phyloP scores from a whole-genome alignment of 257 asterid species.

The Solanum corneliomulleri region DNA sequence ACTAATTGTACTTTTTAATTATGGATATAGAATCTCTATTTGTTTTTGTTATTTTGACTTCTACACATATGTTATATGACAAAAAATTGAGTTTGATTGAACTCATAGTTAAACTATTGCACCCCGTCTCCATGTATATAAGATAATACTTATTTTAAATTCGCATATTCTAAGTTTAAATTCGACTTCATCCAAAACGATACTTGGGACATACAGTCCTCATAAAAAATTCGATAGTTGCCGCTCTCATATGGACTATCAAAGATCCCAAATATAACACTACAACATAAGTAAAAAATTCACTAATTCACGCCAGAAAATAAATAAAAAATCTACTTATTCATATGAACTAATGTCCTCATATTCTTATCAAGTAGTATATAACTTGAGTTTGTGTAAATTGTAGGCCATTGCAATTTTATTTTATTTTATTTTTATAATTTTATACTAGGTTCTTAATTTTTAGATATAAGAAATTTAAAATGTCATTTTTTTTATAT shows the following conservation, averaged over 20 bases:
- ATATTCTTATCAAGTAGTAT: no score
- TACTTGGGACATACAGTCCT: no score
- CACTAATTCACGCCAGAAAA: no score
- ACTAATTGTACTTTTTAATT: neutral
- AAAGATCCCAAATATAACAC: neutral
- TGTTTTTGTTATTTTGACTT: neutral
- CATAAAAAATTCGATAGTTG: neutral
- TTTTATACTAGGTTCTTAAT: no score
- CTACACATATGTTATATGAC: neutral
- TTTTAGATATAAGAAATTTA: no score
- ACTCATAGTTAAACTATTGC: neutral
- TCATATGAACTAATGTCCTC: neutral
- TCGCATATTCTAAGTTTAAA: neutral
- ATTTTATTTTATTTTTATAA: fast-evolving
- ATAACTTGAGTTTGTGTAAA: neutral
- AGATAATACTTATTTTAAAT: neutral
- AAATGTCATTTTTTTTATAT: no score
- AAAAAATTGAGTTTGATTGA: neutral
- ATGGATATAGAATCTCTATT: neutral
- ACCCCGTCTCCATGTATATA: no score
- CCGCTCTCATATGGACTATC: neutral
- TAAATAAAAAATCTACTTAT: no score
- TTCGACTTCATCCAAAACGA: no score
- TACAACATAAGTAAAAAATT: no score
- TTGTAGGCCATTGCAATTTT: neutral